Evolutionary conservation across 225 moss, liverwort and hornwort genomes (phyloP).

Genomic region (Pseudisothecium myosuroides): DNA sequence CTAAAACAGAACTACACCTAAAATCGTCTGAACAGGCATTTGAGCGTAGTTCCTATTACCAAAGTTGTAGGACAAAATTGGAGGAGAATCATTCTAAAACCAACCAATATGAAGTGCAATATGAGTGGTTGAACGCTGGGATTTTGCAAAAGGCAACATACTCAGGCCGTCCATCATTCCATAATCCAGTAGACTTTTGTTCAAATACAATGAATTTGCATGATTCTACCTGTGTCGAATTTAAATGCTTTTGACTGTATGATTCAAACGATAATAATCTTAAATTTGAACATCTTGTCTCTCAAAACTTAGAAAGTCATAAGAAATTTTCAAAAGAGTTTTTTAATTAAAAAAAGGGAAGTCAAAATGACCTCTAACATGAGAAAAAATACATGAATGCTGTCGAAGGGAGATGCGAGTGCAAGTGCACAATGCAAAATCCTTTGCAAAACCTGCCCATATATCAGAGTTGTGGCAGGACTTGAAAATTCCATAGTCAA

Average conservation of each 20-base stretch:
- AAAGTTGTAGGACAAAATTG: neutral
- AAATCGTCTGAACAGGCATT: neutral
- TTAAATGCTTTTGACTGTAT: neutral
- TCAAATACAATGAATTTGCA: neutral
- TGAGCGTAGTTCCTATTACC: neutral
- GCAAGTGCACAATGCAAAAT: too few species aligned
- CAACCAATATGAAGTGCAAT: neutral
- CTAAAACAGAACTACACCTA: neutral
- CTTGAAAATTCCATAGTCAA: neutral
- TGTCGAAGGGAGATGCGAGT: neutral
- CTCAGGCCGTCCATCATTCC: neutral
- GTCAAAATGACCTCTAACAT: neutral
- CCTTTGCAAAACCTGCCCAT: accelerated
- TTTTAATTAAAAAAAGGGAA: neutral
- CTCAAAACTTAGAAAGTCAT: neutral
- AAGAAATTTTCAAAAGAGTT: neutral
- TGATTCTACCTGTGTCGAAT: neutral
- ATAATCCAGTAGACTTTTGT: too few species aligned
- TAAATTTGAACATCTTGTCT: neutral
- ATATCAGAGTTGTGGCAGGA: neutral
- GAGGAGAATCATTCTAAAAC: neutral
- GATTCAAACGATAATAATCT: neutral
- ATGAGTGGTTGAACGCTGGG: neutral
- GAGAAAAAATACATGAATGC: neutral
- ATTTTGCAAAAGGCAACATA: neutral